These are phyloP conservation scores for Amauroascus verrucosus DNA, from an alignment of 2,329 filamentous ascomycete species.

Conservation along the genomic window DNA sequence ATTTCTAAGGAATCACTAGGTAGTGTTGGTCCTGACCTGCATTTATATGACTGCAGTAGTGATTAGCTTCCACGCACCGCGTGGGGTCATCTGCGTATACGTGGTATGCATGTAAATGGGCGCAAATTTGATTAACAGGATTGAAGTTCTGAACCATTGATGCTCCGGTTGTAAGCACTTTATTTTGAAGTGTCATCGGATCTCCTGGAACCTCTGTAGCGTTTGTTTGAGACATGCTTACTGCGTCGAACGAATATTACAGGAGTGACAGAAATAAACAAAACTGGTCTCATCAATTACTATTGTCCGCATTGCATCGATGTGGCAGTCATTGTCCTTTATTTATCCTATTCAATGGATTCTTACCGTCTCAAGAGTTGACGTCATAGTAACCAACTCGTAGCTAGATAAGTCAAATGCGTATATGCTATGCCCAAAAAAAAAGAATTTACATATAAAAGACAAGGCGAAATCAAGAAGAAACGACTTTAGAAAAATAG, in stretches of 20 bases:
- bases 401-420: neutral
- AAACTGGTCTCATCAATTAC: neutral
- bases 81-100: conserved; percentile 63
- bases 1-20: neutral
- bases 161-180: conserved; percentile 31
- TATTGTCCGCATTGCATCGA: neutral
- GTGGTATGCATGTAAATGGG: conserved; percentile 79
- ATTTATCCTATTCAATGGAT: neutral
- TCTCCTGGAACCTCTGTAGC: conserved; percentile 22
- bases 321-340: neutral
- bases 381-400: neutral
- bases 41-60: conserved; percentile 72
- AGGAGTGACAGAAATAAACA: neutral
- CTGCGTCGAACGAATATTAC: neutral
- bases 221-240: neutral
- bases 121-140: conserved; percentile 65
- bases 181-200: conserved; percentile 28
- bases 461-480: neutral
- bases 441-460: neutral
- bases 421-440: neutral
- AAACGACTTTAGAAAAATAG: neutral
- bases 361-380: neutral
- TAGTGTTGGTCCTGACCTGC: conserved; percentile 42
- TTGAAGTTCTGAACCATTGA: conserved; percentile 43
- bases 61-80: conserved; percentile 65